A percentile compares a stretch with the other conserved stretches of the same genome.
Evolutionary conservation across 805 yeast genomes (phyloP).

Genomic region (Saccharomycopsis selenospora): DNA sequence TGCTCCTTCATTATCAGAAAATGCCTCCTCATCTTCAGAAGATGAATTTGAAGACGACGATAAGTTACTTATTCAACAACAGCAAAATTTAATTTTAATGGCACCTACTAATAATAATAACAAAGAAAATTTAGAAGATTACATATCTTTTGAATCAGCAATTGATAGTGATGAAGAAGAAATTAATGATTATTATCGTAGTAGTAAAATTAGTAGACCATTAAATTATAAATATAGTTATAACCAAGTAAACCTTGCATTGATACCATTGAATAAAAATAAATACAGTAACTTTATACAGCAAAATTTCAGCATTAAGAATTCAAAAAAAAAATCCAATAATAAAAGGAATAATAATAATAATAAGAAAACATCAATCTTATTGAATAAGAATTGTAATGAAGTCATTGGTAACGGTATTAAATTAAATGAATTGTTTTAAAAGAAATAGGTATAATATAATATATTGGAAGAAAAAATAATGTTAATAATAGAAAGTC

Average conservation of each 20-base stretch:
- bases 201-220: not conserved
- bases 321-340: not conserved
- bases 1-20: not conserved
- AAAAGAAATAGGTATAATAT: no score
- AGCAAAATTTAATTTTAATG: not conserved
- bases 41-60: not conserved
- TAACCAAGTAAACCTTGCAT: constrained; percentile 2
- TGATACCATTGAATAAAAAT: not conserved
- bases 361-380: not conserved
- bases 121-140: constrained; percentile 1
- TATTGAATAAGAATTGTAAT: not conserved
- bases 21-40: not conserved
- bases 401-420: constrained; percentile 1
- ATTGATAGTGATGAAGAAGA: constrained; percentile 1
- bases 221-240: constrained; percentile 1
- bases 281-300: no score
- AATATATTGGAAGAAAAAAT: no score
- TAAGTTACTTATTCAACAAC: not conserved
- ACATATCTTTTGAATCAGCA: constrained; percentile 1
- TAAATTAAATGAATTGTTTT: not conserved
- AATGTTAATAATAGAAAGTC: no score
- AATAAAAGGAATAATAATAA: not conserved
- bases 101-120: constrained; percentile 1
- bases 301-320: no score
- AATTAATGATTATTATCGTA: not conserved